These are phyloP conservation scores for Cruciata laevipes DNA, from an alignment of 257 asterid species.

Conservation along the genomic window DNA sequence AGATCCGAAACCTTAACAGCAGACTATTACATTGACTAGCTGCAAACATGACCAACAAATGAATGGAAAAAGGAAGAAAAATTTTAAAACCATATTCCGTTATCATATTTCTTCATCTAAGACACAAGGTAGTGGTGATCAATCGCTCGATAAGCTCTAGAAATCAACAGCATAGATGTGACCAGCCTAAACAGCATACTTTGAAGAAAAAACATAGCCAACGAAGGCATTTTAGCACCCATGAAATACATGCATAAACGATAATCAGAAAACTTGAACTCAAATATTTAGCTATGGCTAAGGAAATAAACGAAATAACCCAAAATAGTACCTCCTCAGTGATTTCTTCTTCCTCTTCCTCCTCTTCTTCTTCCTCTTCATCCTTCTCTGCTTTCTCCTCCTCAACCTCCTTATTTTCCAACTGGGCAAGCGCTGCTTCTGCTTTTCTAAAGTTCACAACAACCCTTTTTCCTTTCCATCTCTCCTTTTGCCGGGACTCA, in stretches of 20 bases:
- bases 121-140: neutral
- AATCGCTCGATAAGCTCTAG: neutral
- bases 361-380: conserved; percentile 41
- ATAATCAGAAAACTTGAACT: neutral
- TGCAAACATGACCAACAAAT: neutral
- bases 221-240: too few species aligned
- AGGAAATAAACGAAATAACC: conserved; percentile 2
- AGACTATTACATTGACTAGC: neutral
- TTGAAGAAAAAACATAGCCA: neutral
- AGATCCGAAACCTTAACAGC: neutral
- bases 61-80: neutral
- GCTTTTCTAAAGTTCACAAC: conserved; percentile 65
- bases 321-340: conserved; percentile 59
- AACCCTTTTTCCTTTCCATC: conserved; percentile 71
- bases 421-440: conserved; percentile 81
- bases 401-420: conserved; percentile 71
- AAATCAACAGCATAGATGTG: neutral
- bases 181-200: neutral
- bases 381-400: conserved; percentile 53
- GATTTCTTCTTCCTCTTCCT: conserved; percentile 44
- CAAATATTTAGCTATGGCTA: neutral
- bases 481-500: conserved; percentile 71
- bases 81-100: neutral
- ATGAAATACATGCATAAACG: too few species aligned
- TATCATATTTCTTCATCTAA: neutral